Percentiles rank a stretch among this genome's conserved stretches.
Conservation (phyloP, 495 filamentous ascomycete species). For the Cairneyella variabilis region DNA sequence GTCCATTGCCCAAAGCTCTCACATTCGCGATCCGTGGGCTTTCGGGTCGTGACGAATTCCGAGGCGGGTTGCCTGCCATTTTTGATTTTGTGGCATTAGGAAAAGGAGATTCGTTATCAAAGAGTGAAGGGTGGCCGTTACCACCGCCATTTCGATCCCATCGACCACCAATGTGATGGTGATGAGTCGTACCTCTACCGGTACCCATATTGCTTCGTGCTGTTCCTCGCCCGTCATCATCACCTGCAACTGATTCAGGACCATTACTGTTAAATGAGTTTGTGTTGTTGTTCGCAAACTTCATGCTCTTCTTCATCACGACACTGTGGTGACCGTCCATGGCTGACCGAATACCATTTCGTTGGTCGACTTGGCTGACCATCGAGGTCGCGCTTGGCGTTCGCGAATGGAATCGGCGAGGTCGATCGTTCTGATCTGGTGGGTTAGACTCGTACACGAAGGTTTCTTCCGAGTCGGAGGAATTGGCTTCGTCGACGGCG, state of each 20-base stretch:
- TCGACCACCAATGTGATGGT: constrained; percentile 67
- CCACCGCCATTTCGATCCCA: constrained; percentile 61
- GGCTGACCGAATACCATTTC: constrained; percentile 56
- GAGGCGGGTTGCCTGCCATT: constrained; percentile 35
- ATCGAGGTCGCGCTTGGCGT: constrained; percentile 94
- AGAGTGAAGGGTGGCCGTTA: constrained; percentile 65
- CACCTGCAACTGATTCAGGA: constrained; percentile 56
- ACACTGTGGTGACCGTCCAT: constrained; percentile 65
- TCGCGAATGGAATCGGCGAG: constrained; percentile 82
- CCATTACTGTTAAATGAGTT: constrained; percentile 65
- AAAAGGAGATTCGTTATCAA: constrained; percentile 75
- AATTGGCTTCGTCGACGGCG: constrained; percentile 87
- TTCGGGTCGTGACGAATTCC: constrained; percentile 60
- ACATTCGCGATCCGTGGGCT: constrained; percentile 35
- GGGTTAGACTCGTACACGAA: constrained; percentile 99
- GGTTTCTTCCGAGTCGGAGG: constrained; percentile 95
- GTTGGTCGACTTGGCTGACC: constrained; percentile 71
- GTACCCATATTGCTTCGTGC: constrained; percentile 57
- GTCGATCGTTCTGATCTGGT: constrained; percentile 70
- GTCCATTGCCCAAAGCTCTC: constrained; percentile 34
- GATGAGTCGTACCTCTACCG: constrained; percentile 59
- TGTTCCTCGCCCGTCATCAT: constrained; percentile 59
- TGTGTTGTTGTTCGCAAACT: no score
- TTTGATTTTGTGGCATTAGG: constrained; percentile 36
- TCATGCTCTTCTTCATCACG: constrained; percentile 90